Evolutionary conservation across 2,329 filamentous ascomycete species (phyloP).

Genomic region (Anthostomella pinea): DNA sequence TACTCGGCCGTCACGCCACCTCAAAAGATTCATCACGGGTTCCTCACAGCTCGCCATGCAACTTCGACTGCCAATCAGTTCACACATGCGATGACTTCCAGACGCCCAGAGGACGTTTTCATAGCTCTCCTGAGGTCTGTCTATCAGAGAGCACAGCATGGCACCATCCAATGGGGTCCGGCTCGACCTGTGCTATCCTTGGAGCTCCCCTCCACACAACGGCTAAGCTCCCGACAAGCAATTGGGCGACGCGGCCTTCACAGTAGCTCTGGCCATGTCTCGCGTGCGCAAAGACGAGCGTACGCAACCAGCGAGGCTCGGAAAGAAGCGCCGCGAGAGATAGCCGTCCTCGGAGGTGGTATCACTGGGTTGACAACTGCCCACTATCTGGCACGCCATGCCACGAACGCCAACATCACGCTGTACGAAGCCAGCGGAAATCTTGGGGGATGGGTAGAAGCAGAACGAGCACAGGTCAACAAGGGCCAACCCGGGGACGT

Average conservation of each 20-base stretch:
- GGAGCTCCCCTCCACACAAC: constrained; percentile 15
- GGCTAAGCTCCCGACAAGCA: constrained; percentile 14
- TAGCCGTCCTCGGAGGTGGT: constrained; percentile 76
- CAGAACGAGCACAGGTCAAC: constrained; percentile 56
- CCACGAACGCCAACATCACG: constrained; percentile 68
- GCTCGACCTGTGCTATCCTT: constrained; percentile 12
- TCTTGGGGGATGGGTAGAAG: constrained; percentile 82
- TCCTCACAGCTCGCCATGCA: constrained; percentile 14
- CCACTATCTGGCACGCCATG: constrained; percentile 69
- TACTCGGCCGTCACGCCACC: no score
- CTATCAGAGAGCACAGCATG: constrained; percentile 23
- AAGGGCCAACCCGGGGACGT: constrained; percentile 56
- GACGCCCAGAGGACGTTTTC: constrained; percentile 27
- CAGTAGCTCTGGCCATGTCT: constrained; percentile 1
- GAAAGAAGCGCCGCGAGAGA: constrained; percentile 28
- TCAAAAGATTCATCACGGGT: not conserved
- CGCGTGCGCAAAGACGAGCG: constrained; percentile 4
- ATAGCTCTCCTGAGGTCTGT: constrained; percentile 25
- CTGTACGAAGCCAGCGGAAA: constrained; percentile 71
- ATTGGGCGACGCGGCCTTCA: constrained; percentile 5
- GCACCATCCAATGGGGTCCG: constrained; percentile 7
- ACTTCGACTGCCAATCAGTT: constrained; percentile 11
- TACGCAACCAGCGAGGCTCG: constrained; percentile 16
- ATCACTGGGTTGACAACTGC: constrained; percentile 79
- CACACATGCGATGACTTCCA: constrained; percentile 25